Evolutionary conservation across 2,329 filamentous ascomycete genomes (phyloP), one percentile per base, ranked within the genome.

Genomic region (Penicillium sp.): DNA sequence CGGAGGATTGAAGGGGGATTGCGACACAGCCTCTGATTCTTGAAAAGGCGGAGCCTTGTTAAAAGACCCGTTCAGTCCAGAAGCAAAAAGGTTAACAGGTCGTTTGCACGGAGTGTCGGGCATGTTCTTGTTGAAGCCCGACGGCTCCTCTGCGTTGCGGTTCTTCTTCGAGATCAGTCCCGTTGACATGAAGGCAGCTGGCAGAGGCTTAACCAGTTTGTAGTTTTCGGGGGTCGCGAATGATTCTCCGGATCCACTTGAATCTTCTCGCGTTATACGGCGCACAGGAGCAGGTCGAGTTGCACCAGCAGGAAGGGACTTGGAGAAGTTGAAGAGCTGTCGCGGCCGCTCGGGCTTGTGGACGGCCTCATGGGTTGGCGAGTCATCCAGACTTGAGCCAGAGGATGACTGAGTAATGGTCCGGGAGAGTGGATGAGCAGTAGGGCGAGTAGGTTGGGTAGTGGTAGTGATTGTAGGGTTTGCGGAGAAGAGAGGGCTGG

Each of bases 41-140:
- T 87, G 84, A 56, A 86, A 53, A 46, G 42, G 80, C 65, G 83
- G 83, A 70, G 82, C 77, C 75, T 88, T 89, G 27, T 78, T 79
- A 54, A 88, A 81, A 22, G 82, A 77, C 35, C 77, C 76, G 46
- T 81, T 79, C 49, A 78, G 71, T 13, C 87, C 84, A 51, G 89
- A 85, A 66, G 89, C 82, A 76, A 93, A 85, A 56, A 88, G 78
- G 64, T 86, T 87, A 4, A 82, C 80, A 52, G 89, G 87, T 71
- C 95, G 92, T 79, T 98, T 99, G 76, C 95, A 98, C 1, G 95
- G 95, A 1, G 95, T 99, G 71, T 98, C 95, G 1, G 95, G 93
- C 81, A 96, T 93, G 29, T 84, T 83, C 70, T 88, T 87, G 74
- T 82, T 83, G 27, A 77, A 77, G 24, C 78, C 79, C 5, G 47